Base-by-base conservation (phyloP, 2,329 filamentous ascomycete genomes). In the Sporothrix variecibatus region DNA sequence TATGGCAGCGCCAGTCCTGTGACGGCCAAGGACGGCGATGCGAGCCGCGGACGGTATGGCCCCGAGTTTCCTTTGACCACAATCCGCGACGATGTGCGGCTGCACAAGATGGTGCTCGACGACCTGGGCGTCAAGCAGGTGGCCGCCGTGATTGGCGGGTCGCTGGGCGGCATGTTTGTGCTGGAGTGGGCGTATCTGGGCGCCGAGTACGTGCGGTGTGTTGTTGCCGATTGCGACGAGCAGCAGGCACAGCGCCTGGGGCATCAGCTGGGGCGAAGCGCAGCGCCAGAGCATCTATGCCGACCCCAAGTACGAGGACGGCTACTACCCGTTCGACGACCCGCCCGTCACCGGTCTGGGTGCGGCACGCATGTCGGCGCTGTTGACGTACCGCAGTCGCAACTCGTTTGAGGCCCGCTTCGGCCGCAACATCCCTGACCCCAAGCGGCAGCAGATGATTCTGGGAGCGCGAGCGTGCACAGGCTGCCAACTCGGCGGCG, bases 361-460 rank as follows among this genome's bases (percentile, higher is more conserved):
- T 15, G 96, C 96, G 8, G 96, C 96, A 34, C 94, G 96, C 79
- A 99, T 99, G 96, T 94, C 95, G 74, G 96, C 96, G 1, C 89
- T 99, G 51, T 86, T 99, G 78, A 99, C 96, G 7, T 99, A 99
- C 84, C 91, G 96, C 78, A 98, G 94, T 81, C 93, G 96, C 71
- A 95, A 99, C 83, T 98, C 96, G 0, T 99, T 99, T 78, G 96
- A 99, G 84, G 90, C 94, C 23, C 91, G 96, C 4, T 99, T 99
- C 80, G 96, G 96, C 23, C 90, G 96, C 74, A 98, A 98, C 81
- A 95, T 90, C 1, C 95, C 95, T 0, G 94, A 98, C 80, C 90
- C 94, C 0, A 92, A 92, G 6, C 93, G 92, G 81, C 89, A 91
- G 73, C 94, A 97, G 81, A 94, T 91, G 64, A 97, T 97, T 79